Conservation (phyloP, 768 basidiomycete genomes). For the Boletus patriciae region DNA sequence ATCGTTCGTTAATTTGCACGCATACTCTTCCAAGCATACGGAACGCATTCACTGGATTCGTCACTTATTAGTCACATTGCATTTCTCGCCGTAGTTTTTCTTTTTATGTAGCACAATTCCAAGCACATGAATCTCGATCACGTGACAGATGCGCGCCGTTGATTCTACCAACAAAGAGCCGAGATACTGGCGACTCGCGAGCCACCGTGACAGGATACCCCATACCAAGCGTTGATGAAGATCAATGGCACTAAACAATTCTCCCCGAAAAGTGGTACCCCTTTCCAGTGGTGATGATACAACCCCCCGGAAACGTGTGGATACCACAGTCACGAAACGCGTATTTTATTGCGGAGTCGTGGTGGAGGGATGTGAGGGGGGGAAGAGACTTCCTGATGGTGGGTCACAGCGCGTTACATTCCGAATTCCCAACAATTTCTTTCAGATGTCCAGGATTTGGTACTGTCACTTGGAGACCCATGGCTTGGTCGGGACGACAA, state of each 20-base stretch:
- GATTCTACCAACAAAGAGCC: conserved; percentile 1
- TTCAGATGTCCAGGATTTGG: conserved; percentile 75
- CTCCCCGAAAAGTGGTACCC: conserved; percentile 73
- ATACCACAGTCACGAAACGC: conserved; percentile 60
- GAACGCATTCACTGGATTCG: conserved; percentile 8
- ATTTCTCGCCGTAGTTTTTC: conserved; percentile 10
- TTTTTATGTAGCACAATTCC: conserved; percentile 8
- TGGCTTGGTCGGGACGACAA: conserved; percentile 53
- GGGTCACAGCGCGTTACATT: conserved; percentile 16
- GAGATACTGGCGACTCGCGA: neutral
- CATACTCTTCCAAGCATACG: conserved; percentile 19
- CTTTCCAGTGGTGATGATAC: conserved; percentile 68
- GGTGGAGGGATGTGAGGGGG: conserved; percentile 78
- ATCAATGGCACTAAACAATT: conserved; percentile 62
- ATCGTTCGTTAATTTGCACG: conserved; percentile 11
- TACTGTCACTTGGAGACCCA: conserved; percentile 72
- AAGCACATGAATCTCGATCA: conserved; percentile 21
- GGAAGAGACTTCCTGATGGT: conserved; percentile 69
- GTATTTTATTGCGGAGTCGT: conserved; percentile 90
- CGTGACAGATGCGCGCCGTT: conserved; percentile 27
- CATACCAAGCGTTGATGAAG: conserved; percentile 19
- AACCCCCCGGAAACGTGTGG: conserved; percentile 42
- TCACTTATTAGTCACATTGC: conserved; percentile 11
- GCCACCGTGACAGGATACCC: neutral
- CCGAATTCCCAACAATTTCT: conserved; percentile 11